Conservation (phyloP, 371 early-diverging fungal species). For the Rhizopus delemar region DNA sequence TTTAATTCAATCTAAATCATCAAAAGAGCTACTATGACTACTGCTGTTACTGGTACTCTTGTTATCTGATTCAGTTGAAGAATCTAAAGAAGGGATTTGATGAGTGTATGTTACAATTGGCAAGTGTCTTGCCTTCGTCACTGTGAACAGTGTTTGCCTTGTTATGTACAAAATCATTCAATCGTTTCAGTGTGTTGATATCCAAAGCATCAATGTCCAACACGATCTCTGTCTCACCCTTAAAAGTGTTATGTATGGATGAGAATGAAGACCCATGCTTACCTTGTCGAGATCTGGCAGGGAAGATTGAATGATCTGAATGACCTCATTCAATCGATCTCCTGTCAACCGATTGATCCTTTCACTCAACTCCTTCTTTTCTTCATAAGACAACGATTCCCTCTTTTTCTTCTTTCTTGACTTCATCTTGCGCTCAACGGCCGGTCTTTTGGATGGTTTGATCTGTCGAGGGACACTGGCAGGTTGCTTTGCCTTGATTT, state of each 20-base stretch:
- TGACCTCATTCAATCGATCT: constrained; percentile 74
- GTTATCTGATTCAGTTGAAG: constrained; percentile 2
- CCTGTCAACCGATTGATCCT: constrained; percentile 76
- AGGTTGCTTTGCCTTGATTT: constrained; percentile 61
- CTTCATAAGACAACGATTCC: constrained; percentile 59
- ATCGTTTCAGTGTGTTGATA: constrained; percentile 70
- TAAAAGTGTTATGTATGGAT: neutral
- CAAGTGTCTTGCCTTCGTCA: neutral
- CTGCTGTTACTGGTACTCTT: too few relatives aligned
- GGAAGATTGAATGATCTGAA: constrained; percentile 81
- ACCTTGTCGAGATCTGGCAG: constrained; percentile 76
- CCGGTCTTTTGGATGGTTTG: constrained; percentile 62
- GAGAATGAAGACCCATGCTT: constrained; percentile 15
- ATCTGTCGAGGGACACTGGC: constrained; percentile 60
- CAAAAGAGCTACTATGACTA: neutral
- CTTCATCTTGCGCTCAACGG: constrained; percentile 19
- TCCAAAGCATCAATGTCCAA: constrained; percentile 92
- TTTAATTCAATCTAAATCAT: neutral
- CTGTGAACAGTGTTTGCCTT: constrained; percentile 29
- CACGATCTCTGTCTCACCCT: constrained; percentile 84
- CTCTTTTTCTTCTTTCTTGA: constrained; percentile 1
- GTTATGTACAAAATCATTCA: constrained; percentile 76
- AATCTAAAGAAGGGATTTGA: neutral
- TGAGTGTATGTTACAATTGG: too few relatives aligned
- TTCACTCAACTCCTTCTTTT: constrained; percentile 84